Percentiles rank a stretch among this genome's conserved stretches.
phyloP scores from a whole-genome alignment of 306 rosid genomes.

The Carpinus fangiana region DNA sequence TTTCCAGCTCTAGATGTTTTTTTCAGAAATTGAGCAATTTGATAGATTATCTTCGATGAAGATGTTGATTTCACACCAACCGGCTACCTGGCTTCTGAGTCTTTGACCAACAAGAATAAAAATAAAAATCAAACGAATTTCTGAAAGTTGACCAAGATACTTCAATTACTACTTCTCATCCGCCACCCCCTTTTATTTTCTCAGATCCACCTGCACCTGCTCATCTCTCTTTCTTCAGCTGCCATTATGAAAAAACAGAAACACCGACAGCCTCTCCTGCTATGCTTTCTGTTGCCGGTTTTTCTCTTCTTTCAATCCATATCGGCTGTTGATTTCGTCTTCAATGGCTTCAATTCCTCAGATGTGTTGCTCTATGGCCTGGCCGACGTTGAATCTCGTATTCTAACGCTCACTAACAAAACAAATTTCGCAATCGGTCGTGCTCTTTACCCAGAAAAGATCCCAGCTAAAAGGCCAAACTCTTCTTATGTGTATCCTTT shows the following conservation, averaged over 20 bases:
- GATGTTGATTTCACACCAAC: too few species aligned
- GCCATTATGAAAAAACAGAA: constrained; percentile 30
- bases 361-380: constrained; percentile 55
- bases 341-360: constrained; percentile 74
- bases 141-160: constrained; percentile 4
- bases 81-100: too few species aligned
- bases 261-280: constrained; percentile 14
- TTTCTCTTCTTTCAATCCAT: constrained; percentile 24
- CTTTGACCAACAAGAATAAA: neutral
- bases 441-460: constrained; percentile 49
- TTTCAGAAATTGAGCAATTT: too few species aligned
- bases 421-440: constrained; percentile 66
- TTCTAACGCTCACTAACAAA: constrained; percentile 64
- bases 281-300: constrained; percentile 23
- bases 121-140: neutral
- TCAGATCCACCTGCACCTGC: neutral
- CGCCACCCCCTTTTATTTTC: too few species aligned
- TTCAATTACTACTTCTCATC: neutral
- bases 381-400: constrained; percentile 53
- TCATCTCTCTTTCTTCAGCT: neutral
- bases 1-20: too few species aligned
- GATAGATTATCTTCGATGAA: constrained; percentile 9
- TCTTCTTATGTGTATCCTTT: constrained; percentile 54
- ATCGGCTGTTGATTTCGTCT: constrained; percentile 57
- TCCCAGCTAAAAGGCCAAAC: constrained; percentile 48